Evolutionary conservation across 176 grass and related monocot species (phyloP).

Genomic region (Oryza longistaminata): DNA sequence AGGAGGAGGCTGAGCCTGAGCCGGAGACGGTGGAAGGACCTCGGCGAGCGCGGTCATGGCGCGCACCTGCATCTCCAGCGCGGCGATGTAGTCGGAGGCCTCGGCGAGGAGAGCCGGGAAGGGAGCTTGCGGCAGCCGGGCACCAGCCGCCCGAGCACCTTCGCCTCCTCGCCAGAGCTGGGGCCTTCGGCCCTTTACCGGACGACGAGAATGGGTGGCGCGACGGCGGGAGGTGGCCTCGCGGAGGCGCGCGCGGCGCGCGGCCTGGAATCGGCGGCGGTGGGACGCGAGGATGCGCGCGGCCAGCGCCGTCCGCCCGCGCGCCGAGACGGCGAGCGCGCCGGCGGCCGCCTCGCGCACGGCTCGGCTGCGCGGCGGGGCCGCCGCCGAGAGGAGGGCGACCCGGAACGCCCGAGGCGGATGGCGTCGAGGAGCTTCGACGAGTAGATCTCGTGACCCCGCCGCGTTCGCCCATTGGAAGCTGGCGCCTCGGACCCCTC

Average conservation of each 20-base stretch:
- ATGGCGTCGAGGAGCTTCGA: slow-evolving; percentile 86
- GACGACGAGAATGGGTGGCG: neutral
- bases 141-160: slow-evolving; percentile 71
- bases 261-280: slow-evolving; percentile 42
- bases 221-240: neutral
- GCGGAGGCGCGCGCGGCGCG: slow-evolving; percentile 42
- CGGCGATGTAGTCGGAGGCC: slow-evolving; percentile 79
- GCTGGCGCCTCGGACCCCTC: slow-evolving; percentile 1
- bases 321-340: slow-evolving; percentile 67
- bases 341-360: slow-evolving; percentile 85
- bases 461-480: slow-evolving; percentile 73
- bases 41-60: slow-evolving; percentile 76
- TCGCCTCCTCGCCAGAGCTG: slow-evolving; percentile 61
- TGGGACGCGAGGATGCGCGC: slow-evolving; percentile 67
- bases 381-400: neutral
- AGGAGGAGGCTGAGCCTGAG: neutral
- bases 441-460: slow-evolving; percentile 80
- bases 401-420: slow-evolving; percentile 51
- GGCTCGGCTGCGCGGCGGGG: slow-evolving; percentile 41
- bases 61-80: slow-evolving; percentile 96
- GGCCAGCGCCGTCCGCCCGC: slow-evolving; percentile 74
- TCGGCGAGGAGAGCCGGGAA: slow-evolving; percentile 69
- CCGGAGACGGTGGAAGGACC: slow-evolving; percentile 55
- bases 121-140: slow-evolving; percentile 80
- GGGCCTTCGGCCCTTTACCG: neutral